These are phyloP conservation scores for Rhynchospora breviuscula DNA, from an alignment of 176 grass and related monocot genomes.

Conservation along the genomic window DNA sequence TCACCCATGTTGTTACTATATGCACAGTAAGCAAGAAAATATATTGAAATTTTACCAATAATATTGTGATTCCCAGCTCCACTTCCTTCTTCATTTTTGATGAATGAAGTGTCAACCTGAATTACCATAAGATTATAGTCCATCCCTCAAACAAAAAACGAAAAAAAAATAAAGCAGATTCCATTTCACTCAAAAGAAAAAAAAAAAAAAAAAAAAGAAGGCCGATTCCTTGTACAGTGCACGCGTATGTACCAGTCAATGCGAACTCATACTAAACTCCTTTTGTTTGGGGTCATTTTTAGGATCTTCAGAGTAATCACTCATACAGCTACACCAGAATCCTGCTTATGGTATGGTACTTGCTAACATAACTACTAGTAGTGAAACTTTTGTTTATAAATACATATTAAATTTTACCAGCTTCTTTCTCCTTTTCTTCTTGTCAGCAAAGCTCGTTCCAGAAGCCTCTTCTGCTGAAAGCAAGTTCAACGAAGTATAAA, in stretches of 20 bases:
- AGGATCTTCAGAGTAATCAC: no score
- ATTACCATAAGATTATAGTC: neutral
- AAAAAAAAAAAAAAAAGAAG: neutral
- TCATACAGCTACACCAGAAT: no score
- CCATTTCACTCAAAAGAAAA: neutral
- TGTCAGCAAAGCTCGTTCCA: slow-evolving; percentile 32
- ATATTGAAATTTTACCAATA: slow-evolving; percentile 24
- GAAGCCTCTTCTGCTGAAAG: neutral
- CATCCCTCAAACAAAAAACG: neutral
- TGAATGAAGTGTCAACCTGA: slow-evolving; percentile 55
- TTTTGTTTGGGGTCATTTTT: no score
- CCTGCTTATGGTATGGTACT: no score
- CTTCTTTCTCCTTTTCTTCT: slow-evolving; percentile 90
- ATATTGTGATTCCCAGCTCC: slow-evolving; percentile 28
- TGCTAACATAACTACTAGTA: neutral
- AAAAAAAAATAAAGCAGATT: neutral
- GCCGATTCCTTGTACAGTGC: neutral
- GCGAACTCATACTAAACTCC: no score
- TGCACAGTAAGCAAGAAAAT: neutral
- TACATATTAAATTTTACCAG: slow-evolving; percentile 4
- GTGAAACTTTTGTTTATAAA: neutral
- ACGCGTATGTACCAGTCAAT: neutral
- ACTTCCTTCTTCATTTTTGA: slow-evolving; percentile 5
- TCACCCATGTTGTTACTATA: neutral
- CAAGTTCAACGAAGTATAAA: neutral